A percentile compares a stretch with the other conserved stretches of the same genome.
Conservation (phyloP, 148 eudicot species). For the Diospyros lotus region DNA sequence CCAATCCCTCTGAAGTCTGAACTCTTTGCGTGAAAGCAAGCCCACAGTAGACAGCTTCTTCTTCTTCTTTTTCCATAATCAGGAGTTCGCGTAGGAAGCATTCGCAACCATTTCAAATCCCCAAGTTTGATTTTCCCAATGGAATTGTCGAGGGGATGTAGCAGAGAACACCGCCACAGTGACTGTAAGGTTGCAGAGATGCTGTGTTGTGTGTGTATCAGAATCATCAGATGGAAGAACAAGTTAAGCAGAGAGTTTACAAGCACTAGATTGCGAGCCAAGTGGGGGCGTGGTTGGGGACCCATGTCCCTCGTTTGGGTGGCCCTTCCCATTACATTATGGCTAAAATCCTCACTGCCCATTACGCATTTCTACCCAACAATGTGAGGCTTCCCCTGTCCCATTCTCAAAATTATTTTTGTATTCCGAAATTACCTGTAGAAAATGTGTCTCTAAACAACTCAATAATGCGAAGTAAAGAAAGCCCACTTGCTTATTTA, state of each 20-base stretch:
- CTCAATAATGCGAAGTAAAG: no score
- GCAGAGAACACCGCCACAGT: constrained; percentile 8
- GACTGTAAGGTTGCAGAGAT: not conserved
- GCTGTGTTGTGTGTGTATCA: no score
- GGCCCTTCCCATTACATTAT: not conserved
- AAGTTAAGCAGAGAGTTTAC: constrained; percentile 16
- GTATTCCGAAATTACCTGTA: no score
- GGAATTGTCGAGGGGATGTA: constrained; percentile 21
- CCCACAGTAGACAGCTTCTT: no score
- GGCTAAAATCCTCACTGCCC: no score
- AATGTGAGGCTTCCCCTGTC: no score
- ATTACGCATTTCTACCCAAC: no score
- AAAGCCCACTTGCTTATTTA: no score
- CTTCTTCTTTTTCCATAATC: not conserved
- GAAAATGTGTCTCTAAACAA: no score
- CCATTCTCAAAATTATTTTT: no score
- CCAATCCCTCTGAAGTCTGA: not conserved
- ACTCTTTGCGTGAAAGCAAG: constrained; percentile 25
- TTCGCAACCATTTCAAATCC: constrained; percentile 17
- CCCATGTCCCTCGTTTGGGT: constrained; percentile 13
- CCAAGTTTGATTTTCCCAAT: constrained; percentile 28
- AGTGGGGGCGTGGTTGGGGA: constrained; percentile 17
- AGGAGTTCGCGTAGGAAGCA: not conserved
- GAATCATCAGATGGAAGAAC: constrained; percentile 8
- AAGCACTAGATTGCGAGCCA: constrained; percentile 23